A percentile compares a stretch with the other conserved stretches of the same genome.
Evolutionary conservation across 73 alveolate genomes (phyloP).

Genomic region (Paramecium octaurelia): DNA sequence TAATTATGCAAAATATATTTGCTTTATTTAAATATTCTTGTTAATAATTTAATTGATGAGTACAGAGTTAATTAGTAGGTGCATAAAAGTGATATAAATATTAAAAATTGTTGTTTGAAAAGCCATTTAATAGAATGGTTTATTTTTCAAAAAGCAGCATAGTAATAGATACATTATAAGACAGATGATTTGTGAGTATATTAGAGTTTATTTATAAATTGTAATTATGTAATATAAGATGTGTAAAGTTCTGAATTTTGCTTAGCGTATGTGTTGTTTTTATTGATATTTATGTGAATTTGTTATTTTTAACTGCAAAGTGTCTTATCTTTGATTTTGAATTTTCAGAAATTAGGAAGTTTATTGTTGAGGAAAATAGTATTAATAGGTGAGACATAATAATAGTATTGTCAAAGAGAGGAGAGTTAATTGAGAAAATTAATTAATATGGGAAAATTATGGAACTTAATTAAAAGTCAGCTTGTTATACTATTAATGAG

Average conservation of each 20-base stretch:
- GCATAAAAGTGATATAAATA: not conserved
- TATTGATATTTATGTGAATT: not conserved
- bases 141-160: not conserved
- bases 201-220: not conserved
- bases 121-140: not conserved
- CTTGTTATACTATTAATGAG: not conserved
- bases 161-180: not conserved
- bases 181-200: not conserved
- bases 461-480: not conserved
- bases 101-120: not conserved
- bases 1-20: not conserved
- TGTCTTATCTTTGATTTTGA: not conserved
- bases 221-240: not conserved
- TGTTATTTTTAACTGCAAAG: not conserved
- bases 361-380: not conserved
- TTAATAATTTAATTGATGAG: not conserved
- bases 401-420: not conserved
- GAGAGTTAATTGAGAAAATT: not conserved
- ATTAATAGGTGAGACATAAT: not conserved
- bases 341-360: not conserved
- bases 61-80: not conserved
- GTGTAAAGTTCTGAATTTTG: not conserved
- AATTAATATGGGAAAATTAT: not conserved
- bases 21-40: not conserved
- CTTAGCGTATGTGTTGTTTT: not conserved